Base-by-base conservation (phyloP, 352 stramenopile genomes). In the Pythium oligandrum region DNA sequence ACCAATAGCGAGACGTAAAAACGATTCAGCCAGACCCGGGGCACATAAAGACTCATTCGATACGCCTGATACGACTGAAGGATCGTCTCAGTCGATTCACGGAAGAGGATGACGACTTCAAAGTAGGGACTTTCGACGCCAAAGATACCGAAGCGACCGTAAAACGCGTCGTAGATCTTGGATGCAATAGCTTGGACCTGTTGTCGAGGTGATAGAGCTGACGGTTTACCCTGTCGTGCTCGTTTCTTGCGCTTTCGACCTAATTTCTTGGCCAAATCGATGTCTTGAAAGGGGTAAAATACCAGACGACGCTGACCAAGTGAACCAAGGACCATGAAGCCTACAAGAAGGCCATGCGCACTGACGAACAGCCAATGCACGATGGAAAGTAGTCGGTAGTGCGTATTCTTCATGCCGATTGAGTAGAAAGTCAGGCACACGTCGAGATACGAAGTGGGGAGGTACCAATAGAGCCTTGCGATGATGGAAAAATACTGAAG, bases 61-160 rank as follows among this genome's bases (percentile, higher is more conserved):
- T 69, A 65, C 8, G 51, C 61, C 12, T 69, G 61, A 32, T 44
- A 31, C 8, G 57, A 57, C 49, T 70, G 53, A 5, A 70, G 40
- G 4, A 49, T 8, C 5, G 40, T 32, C 54, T 70, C 58, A 10
- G 53, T 57, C 5, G 36, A 3, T 26, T 57, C 55, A 11, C 43
- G 40, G 12, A 31, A 11, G 9, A 64, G 38, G 34, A 60, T 64
- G 6, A 70, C 32, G 4, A 55, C 10, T 3, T 66, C 53, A 39
- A 70, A 70, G 36, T 70, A 40, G 31, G 40, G 30, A 45, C 53
- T 57, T 11, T 63, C 49, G 40, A 70, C 49, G 26, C 63, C 58
- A 31, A 70, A 60, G n/a, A 66, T 4, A 7, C 53, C 53, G 3
- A 57, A 40, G 2, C 51, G 44, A 26, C 17, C 17, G 17, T 26